Base-by-base conservation (phyloP, 164 flowering plant species). In the Litsea cubeba region DNA sequence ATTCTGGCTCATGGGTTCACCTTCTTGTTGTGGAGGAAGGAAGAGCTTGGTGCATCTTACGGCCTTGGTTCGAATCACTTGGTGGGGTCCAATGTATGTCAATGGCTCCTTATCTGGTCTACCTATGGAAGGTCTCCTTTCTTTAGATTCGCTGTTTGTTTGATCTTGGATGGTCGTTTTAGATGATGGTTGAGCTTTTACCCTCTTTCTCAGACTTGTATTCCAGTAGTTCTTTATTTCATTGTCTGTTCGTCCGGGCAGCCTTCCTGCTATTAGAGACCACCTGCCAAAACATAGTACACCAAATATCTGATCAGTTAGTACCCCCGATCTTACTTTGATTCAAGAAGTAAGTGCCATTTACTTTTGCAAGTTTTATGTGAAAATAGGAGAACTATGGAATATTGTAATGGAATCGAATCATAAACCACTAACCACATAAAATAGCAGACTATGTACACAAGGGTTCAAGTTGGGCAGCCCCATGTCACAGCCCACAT, bases 201-300 rank as follows among this genome's bases (percentile, higher is more conserved):
- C 4, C 76, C 76, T 79, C 73, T 81, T 84, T 0, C 71, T 72
- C 12, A 81, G 69, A 6, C 65, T 81, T 58, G 87, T 84, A 71
- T 82, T 82, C 87, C 87, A 84, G 30, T 84, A 84, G 65, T 84
- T 84, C 71, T 84, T 84, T 26, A 84, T 84, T 78, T 84, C 86
- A 78, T 81, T 84, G 83, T 84, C 84, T 76, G 86, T 84, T 82
- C 84, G 78, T 69, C 86, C 86, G 5, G 84, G 86, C 69, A 84
- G 79, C 77, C 86, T 75, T 10, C 84, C 84, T 12, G 87, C 87
- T 17, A 84, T 84, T 30, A 84, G 49, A 7, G 87, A 82, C 87
- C 84, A 82, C 69, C 87, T 84, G 8, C 62, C 69, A 22, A 67
- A 28, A 28, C 18, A 24, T 0, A 40, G 46, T 40, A 40, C 46